These are phyloP conservation scores for Desmodesmus armatus DNA, from an alignment of 139 green algal species.

Conservation along the genomic window DNA sequence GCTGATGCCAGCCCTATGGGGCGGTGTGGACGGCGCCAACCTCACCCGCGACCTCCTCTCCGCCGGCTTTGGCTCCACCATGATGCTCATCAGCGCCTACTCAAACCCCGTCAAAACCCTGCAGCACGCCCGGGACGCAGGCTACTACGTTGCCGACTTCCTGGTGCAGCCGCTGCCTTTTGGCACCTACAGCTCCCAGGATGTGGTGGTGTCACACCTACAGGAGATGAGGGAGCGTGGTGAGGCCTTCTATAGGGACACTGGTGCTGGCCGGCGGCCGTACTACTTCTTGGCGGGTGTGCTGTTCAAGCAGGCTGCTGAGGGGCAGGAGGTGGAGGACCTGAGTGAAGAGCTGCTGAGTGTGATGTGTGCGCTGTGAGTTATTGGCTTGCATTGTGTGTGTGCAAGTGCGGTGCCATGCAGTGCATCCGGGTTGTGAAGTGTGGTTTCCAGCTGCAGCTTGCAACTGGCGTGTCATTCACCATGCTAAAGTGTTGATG, in stretches of 20 bases:
- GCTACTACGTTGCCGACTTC: conserved; percentile 58
- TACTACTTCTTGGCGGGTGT: conserved; percentile 62
- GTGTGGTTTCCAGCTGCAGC: too few species aligned
- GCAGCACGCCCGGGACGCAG: conserved; percentile 44
- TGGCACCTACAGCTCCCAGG: conserved; percentile 67
- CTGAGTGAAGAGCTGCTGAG: conserved; percentile 47
- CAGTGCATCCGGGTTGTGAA: too few species aligned
- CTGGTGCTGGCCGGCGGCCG: background rate
- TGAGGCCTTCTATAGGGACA: conserved; percentile 61
- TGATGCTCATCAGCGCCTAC: conserved; percentile 62
- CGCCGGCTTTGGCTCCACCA: conserved; percentile 47
- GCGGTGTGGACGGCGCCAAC: conserved; percentile 57
- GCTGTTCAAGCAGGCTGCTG: conserved; percentile 51
- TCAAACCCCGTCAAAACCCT: conserved; percentile 60
- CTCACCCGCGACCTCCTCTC: conserved; percentile 63
- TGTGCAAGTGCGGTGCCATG: too few species aligned
- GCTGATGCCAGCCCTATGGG: conserved; percentile 66
- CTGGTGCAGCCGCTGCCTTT: conserved; percentile 60
- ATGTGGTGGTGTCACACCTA: conserved; percentile 56
- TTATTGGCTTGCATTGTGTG: too few species aligned
- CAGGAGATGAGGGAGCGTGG: conserved; percentile 47
- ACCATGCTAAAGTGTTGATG: too few species aligned
- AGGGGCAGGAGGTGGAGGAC: background rate
- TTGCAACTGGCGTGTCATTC: too few species aligned
- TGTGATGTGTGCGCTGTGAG: conserved; percentile 54